phyloP scores from a whole-genome alignment of 169 alveolate species.

The Plasmodium gonderi region DNA sequence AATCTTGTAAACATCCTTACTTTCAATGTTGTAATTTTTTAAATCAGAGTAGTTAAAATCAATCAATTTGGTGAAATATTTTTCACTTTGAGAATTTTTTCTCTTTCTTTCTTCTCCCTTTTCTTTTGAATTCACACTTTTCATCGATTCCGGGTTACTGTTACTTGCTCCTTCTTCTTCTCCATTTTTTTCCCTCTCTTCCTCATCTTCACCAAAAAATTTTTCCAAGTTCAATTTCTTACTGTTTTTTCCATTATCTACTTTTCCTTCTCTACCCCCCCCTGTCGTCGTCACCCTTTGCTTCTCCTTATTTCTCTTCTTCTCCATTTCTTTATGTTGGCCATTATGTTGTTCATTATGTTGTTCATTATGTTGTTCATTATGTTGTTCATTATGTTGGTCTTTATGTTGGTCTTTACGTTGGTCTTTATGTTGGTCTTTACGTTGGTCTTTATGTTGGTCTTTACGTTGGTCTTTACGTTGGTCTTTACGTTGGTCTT shows the following conservation, averaged over 20 bases:
- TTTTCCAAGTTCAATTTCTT: neutral
- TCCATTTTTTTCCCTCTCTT: neutral
- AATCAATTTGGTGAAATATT: slow-evolving; percentile 30
- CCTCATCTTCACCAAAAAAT: neutral
- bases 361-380: too few relatives aligned
- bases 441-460: too few relatives aligned
- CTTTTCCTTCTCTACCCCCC: neutral
- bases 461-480: too few relatives aligned
- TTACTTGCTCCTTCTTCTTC: neutral
- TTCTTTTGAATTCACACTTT: neutral
- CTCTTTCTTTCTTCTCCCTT: neutral
- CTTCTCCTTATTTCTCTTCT: neutral
- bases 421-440: too few relatives aligned
- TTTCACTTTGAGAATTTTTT: neutral
- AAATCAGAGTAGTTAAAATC: slow-evolving; percentile 35
- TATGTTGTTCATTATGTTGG: too few relatives aligned
- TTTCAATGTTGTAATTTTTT: slow-evolving; percentile 52
- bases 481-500: too few relatives aligned
- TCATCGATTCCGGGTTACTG: neutral
- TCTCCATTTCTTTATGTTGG: neutral
- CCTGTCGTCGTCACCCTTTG: neutral
- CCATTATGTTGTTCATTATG: too few relatives aligned
- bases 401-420: too few relatives aligned
- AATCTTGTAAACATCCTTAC: slow-evolving; percentile 55
- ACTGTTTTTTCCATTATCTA: neutral